phyloP scores from a whole-genome alignment of 495 filamentous ascomycete genomes.

The Neurospora sp. region DNA sequence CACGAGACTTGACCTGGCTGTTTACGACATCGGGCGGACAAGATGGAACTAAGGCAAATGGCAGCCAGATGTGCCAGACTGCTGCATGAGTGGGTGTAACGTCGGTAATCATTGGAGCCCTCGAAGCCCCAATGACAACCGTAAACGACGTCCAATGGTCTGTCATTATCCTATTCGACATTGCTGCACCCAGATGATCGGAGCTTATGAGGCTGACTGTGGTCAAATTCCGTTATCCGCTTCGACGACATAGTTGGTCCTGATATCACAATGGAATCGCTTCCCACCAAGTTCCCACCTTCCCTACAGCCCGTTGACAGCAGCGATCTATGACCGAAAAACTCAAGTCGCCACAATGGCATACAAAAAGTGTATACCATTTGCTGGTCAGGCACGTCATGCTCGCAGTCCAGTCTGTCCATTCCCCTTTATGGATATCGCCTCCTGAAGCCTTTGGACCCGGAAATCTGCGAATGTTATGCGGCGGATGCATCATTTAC shows the following conservation, averaged over 20 bases:
- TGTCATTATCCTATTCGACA: not conserved
- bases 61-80: not conserved
- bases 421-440: not conserved
- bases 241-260: not conserved
- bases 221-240: not conserved
- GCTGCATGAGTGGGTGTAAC: not conserved
- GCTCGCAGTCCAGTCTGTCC: not conserved
- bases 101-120: not conserved
- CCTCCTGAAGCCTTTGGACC: not conserved
- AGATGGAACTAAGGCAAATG: not conserved
- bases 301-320: not conserved
- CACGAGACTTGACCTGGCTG: not conserved
- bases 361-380: not conserved
- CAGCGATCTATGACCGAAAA: not conserved
- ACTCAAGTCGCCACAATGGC: not conserved
- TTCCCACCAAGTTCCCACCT: not conserved
- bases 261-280: not conserved
- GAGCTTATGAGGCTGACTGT: not conserved
- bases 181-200: not conserved
- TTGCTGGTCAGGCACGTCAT: not conserved
- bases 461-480: not conserved
- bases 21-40: not conserved
- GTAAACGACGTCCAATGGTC: not conserved
- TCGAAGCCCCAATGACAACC: not conserved
- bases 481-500: not conserved